These are phyloP conservation scores for Suillus ampliporus DNA, from an alignment of 768 basidiomycete species.

Conservation along the genomic window DNA sequence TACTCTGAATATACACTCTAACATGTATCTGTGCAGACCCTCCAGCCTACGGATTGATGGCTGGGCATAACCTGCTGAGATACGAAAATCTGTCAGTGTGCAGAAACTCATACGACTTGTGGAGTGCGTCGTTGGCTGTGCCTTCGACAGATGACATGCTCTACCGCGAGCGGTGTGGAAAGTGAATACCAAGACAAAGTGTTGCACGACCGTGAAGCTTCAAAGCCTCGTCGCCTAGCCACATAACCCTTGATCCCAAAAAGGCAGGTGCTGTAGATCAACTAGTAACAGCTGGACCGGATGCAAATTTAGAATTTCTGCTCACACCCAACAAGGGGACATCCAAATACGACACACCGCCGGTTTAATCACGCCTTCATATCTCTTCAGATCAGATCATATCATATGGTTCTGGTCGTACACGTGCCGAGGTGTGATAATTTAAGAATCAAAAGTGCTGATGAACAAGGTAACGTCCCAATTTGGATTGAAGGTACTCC, in stretches of 20 bases:
- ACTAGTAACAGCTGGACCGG: neutral
- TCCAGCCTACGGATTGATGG: too few relatives aligned
- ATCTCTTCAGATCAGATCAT: too few relatives aligned
- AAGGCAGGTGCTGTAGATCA: slow-evolving; percentile 23
- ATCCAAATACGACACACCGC: slow-evolving; percentile 19
- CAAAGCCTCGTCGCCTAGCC: too few relatives aligned
- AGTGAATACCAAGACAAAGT: neutral
- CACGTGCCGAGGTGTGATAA: neutral
- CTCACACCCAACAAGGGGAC: slow-evolving; percentile 27
- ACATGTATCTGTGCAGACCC: too few relatives aligned
- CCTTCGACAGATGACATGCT: neutral
- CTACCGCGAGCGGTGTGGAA: neutral
- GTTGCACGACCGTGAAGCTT: neutral
- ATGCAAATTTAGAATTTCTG: neutral
- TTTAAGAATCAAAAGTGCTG: slow-evolving; percentile 1
- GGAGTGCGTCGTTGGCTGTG: neutral
- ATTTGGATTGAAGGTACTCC: slow-evolving; percentile 31
- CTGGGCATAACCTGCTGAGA: neutral
- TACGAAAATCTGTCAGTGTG: neutral
- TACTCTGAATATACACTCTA: neutral
- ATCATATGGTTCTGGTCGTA: neutral
- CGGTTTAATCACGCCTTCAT: neutral
- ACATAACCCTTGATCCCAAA: slow-evolving; percentile 17
- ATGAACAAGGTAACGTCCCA: slow-evolving; percentile 33
- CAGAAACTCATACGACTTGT: neutral